Evolutionary conservation across 495 filamentous ascomycete species (phyloP), one percentile per base, ranked within the genome.

Genomic region (Bombardia bombarda): DNA sequence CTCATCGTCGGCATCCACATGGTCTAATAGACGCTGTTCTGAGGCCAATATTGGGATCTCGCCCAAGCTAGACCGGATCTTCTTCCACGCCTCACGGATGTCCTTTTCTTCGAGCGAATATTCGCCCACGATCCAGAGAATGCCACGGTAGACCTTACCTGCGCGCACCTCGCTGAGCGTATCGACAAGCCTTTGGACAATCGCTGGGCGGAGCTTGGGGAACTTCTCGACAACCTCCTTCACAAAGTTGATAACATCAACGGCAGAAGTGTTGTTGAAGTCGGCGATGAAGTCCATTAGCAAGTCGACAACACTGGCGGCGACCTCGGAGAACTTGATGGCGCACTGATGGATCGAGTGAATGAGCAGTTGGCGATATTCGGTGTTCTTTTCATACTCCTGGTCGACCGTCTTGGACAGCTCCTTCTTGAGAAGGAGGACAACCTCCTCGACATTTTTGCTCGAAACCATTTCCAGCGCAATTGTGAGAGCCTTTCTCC

Each of bases 221-320:
- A 96, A 99, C 58, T 92, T 95, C 69, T 99, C 93, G 3, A 96
- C 93, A 6, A 99, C 93, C 57, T 99, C 93, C 64, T 99, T 99
- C 35, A 97, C 90, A 50, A 99, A 99, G 16, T 86, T 84, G 54
- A 99, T 96, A 9, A 99, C 90, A 67, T 99, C 93, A 21, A 99
- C 87, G 2, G 93, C 92, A 2, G 90, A 94, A 32, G 87, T 83
- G 56, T 88, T 95, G 73, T 92, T 97, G 64, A 96, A 96, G 61
- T 99, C 93, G 42, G 85, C 87, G 59, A 99, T 97, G 58, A 97
- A 96, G 57, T 99, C 92, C 90, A 99, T 99, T n/a, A 99, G 69
- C 7, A 95, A 74, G 43, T 87, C 93, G 42, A 99, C 93, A 35
- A 97, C 93, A 58, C 87, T 95, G 28, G 90, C 86, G 37, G 93